Evolutionary conservation across 2,329 filamentous ascomycete species (phyloP).

Genomic region (Sarocladiaceae sp.): DNA sequence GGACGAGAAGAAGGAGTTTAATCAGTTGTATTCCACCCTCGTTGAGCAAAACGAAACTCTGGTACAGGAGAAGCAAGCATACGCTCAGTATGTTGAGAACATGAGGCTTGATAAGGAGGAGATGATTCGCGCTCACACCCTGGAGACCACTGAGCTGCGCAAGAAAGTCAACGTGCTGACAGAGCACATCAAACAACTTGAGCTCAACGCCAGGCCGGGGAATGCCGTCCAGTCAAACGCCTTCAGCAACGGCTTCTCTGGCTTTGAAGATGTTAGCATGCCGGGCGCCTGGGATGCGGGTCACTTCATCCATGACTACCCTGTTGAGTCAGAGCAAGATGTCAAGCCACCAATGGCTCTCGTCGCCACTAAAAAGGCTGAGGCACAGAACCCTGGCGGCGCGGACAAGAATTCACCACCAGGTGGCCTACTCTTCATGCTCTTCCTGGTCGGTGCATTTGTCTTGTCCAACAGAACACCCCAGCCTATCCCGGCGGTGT

Average conservation of each 20-base stretch:
- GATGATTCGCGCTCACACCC: slow-evolving; percentile 78
- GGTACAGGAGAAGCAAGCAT: slow-evolving; percentile 65
- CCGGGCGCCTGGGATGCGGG: slow-evolving; percentile 75
- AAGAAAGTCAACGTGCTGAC: slow-evolving; percentile 85
- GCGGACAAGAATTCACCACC: slow-evolving; percentile 64
- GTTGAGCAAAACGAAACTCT: slow-evolving; percentile 58
- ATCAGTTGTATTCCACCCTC: slow-evolving; percentile 73
- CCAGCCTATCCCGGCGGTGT: slow-evolving; percentile 67
- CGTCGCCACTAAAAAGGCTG: slow-evolving; percentile 46
- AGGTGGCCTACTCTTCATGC: slow-evolving; percentile 83
- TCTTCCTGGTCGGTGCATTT: slow-evolving; percentile 92
- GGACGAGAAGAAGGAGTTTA: slow-evolving; percentile 92
- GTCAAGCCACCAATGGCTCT: slow-evolving; percentile 54
- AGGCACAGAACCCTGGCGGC: slow-evolving; percentile 32
- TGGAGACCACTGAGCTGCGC: slow-evolving; percentile 84
- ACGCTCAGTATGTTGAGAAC: slow-evolving; percentile 67
- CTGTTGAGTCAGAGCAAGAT: slow-evolving; percentile 46
- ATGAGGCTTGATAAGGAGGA: slow-evolving; percentile 86
- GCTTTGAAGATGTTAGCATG: slow-evolving; percentile 81
- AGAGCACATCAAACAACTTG: slow-evolving; percentile 64
- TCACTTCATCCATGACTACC: slow-evolving; percentile 64
- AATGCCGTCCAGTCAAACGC: slow-evolving; percentile 46
- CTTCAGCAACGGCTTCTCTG: slow-evolving; percentile 66
- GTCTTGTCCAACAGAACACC: slow-evolving; percentile 79
- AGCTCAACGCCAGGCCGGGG: slow-evolving; percentile 44